Conservation (phyloP, 306 rosid species). For the Glycyrrhiza uralensis region DNA sequence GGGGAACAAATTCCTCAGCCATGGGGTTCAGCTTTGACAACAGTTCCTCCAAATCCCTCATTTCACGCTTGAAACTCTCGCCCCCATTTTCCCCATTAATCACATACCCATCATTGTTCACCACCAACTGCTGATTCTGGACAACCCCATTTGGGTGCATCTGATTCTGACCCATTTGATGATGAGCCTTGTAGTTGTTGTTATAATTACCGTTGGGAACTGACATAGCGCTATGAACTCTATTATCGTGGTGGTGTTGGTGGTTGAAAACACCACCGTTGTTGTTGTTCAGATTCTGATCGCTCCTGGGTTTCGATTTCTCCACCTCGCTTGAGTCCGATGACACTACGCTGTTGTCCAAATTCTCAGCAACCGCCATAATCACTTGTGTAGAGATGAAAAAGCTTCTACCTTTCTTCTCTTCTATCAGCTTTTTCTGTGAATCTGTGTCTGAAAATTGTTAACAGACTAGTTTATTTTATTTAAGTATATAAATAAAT, state of each 20-base stretch:
- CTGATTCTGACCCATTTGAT: conserved; percentile 69
- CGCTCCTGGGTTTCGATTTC: conserved; percentile 57
- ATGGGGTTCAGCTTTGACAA: conserved; percentile 91
- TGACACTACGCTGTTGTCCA: conserved; percentile 55
- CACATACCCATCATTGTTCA: conserved; percentile 52
- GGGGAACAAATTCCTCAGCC: conserved; percentile 98
- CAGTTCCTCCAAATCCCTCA: conserved; percentile 95
- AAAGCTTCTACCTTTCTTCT: conserved; percentile 26
- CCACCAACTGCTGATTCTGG: conserved; percentile 46
- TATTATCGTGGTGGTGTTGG: conserved; percentile 44
- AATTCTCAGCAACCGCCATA: conserved; percentile 90
- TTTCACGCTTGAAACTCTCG: conserved; percentile 64
- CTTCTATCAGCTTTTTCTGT: conserved; percentile 25
- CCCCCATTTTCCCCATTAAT: conserved; percentile 47
- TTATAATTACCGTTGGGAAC: conserved; percentile 46
- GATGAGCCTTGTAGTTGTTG: conserved; percentile 47
- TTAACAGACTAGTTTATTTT: not conserved
- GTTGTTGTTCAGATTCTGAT: conserved; percentile 47
- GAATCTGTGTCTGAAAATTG: conserved; percentile 8
- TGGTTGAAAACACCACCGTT: conserved; percentile 38
- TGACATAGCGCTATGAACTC: conserved; percentile 33
- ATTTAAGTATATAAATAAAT: too few species aligned
- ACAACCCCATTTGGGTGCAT: conserved; percentile 47
- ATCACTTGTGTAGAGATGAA: conserved; percentile 22
- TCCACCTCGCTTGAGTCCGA: conserved; percentile 56